These are phyloP conservation scores for Onygenales sp. DNA, from an alignment of 2,329 filamentous ascomycete species.

Conservation along the genomic window DNA sequence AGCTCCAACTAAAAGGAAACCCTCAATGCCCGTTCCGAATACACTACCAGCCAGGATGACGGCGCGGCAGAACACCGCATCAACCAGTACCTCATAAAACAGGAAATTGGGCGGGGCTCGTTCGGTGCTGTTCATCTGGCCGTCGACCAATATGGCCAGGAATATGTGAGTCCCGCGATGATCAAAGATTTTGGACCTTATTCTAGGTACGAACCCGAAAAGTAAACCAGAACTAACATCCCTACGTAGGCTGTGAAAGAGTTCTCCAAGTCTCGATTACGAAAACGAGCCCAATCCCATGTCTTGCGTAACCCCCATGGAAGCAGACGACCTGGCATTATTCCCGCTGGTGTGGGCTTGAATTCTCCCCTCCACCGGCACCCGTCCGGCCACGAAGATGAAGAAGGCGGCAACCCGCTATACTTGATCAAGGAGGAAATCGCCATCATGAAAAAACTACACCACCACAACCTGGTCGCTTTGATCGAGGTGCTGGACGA, in stretches of 20 bases:
- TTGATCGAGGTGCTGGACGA: conserved; percentile 93
- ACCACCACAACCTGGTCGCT: conserved; percentile 88
- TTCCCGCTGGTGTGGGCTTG: conserved; percentile 44
- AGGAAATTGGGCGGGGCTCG: conserved; percentile 93
- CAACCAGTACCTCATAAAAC: conserved; percentile 89
- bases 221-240: background rate
- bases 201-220: background rate
- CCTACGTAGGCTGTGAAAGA: conserved; percentile 75
- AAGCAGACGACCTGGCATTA: conserved; percentile 42
- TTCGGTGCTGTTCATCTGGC: conserved; percentile 91
- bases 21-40: conserved; percentile 78
- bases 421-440: conserved; percentile 92
- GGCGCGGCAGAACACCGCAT: conserved; percentile 74
- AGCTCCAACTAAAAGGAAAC: conserved; percentile 56
- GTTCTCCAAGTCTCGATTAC: conserved; percentile 85
- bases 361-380: conserved; percentile 56
- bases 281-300: conserved; percentile 83
- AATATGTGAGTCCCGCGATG: conserved; percentile 61
- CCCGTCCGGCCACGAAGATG: conserved; percentile 41
- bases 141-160: conserved; percentile 77
- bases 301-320: conserved; percentile 59
- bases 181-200: conserved; percentile 1
- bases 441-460: conserved; percentile 97
- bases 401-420: conserved; percentile 59
- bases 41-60: conserved; percentile 74